Evolutionary conservation across 2,329 filamentous ascomycete species (phyloP).

Genomic region (Juglanconis oblonga): DNA sequence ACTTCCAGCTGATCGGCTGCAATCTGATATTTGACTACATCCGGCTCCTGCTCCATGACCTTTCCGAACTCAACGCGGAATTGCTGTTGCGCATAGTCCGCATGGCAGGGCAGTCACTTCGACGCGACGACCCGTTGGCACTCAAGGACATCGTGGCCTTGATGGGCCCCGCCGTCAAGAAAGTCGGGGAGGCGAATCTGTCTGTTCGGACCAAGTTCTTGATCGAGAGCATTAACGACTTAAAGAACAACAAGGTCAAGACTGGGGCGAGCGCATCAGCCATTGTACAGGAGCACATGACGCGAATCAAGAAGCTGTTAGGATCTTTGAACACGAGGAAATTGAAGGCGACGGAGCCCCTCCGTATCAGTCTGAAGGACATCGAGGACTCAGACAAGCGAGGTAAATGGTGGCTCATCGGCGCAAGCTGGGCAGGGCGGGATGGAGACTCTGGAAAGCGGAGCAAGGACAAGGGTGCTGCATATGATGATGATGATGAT

Average conservation of each 20-base stretch:
- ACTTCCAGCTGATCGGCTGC: slow-evolving; percentile 81
- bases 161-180: slow-evolving; percentile 69
- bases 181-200: slow-evolving; percentile 65
- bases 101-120: slow-evolving; percentile 75
- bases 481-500: slow-evolving; percentile 36
- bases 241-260: slow-evolving; percentile 92
- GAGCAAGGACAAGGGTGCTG: slow-evolving; percentile 20
- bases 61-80: slow-evolving; percentile 86
- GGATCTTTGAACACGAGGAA: slow-evolving; percentile 68
- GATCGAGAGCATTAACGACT: slow-evolving; percentile 91
- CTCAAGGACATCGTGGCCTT: slow-evolving; percentile 85
- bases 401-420: slow-evolving; percentile 98
- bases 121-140: slow-evolving; percentile 83
- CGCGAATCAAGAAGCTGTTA: slow-evolving; percentile 83
- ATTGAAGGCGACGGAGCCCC: slow-evolving; percentile 73
- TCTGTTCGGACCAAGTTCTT: slow-evolving; percentile 93
- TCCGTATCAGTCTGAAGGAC: slow-evolving; percentile 78
- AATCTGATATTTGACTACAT: slow-evolving; percentile 90
- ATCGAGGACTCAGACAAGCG: slow-evolving; percentile 80
- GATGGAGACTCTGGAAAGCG: slow-evolving; percentile 19
- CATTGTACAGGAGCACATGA: slow-evolving; percentile 76
- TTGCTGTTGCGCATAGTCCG: slow-evolving; percentile 81
- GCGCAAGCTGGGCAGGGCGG: slow-evolving; percentile 76
- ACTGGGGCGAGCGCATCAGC: slow-evolving; percentile 67
- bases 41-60: slow-evolving; percentile 67